Conservation (phyloP, 1,139 yeast genomes). For the Magnusiomyces tetraspermus region DNA sequence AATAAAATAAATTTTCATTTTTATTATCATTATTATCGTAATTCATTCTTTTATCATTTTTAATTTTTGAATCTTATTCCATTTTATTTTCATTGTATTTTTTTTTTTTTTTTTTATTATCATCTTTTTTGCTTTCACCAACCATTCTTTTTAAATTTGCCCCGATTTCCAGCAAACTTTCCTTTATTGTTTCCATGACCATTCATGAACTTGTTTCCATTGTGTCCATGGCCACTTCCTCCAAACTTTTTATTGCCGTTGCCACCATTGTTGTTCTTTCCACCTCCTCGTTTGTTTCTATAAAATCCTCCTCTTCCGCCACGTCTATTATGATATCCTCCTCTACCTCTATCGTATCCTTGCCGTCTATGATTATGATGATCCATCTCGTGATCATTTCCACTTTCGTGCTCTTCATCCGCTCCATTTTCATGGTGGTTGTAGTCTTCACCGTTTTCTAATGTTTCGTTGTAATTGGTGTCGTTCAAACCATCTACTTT, state of each 20-base stretch:
- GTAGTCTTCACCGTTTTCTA: background rate
- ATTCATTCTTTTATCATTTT: background rate
- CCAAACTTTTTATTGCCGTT: background rate
- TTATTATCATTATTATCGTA: too few relatives aligned
- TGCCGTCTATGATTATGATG: background rate
- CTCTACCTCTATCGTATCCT: background rate
- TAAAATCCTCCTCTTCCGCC: background rate
- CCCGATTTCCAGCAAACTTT: background rate
- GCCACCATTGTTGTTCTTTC: background rate
- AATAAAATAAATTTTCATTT: too few relatives aligned
- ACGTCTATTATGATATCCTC: background rate
- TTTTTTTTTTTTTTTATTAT: background rate
- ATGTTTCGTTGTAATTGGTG: too few relatives aligned
- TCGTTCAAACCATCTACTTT: background rate
- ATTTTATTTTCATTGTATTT: background rate
- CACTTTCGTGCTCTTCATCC: conserved; percentile 16
- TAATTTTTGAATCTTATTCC: too few relatives aligned
- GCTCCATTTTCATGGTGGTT: conserved; percentile 4
- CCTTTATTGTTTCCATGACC: background rate
- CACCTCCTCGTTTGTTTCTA: background rate
- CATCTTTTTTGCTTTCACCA: conserved; percentile 1
- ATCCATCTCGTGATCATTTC: conserved; percentile 9
- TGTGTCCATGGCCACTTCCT: background rate
- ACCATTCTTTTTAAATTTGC: background rate
- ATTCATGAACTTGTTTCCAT: background rate